Evolutionary conservation across 2,329 filamentous ascomycete species (phyloP), one percentile per base, ranked within the genome.

Genomic region (Epichloe bromicola): DNA sequence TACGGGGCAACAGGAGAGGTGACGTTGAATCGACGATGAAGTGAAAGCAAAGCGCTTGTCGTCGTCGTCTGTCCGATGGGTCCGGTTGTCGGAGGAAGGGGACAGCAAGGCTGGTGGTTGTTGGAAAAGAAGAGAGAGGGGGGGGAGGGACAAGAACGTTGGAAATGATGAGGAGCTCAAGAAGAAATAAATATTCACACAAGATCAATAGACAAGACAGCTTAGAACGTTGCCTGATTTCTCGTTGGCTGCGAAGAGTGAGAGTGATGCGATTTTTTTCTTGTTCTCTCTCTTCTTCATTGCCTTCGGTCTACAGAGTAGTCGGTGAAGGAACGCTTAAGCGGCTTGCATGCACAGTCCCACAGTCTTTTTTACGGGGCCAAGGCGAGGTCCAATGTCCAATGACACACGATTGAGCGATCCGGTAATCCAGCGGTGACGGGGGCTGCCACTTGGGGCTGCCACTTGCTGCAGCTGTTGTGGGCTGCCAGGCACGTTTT

Each of bases 1-100:
- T 73, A 50, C 58, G 58, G 63, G 57, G 50, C 50, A 48, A 52
- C 36, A 43, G 23, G 17, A 14, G 53, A 54, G 26, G 26, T 42
- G 40, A 52, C 48, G 40, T 49, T 49, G 53, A 30, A 44, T 39
- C 11, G 33, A 6, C 12, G 33, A 36, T 34, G 44, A 17, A 30
- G 20, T 17, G 19, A 20, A 42, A 10, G 26, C 26, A 30, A 30
- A 30, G 39, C n/a, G 33, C 40, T 58, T 57, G 52, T 59, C 26
- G 48, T 39, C 30, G 44, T 43, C 30, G 30, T 43, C 41, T 50
- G 7, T 36, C 33, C 30, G 36, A 39, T 47, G 26, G 45, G 12
- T 40, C 12, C 17, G 39, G 37, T 33, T 20, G 8, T 42, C 11
- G 17, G 40, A 42, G 17, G 14, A 19, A 19, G 40, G 40, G 30